Percentiles rank a stretch among this genome's conserved stretches.
These are phyloP conservation scores for Hirschioporus abietinus DNA, from an alignment of 768 basidiomycete genomes.

Conservation along the genomic window DNA sequence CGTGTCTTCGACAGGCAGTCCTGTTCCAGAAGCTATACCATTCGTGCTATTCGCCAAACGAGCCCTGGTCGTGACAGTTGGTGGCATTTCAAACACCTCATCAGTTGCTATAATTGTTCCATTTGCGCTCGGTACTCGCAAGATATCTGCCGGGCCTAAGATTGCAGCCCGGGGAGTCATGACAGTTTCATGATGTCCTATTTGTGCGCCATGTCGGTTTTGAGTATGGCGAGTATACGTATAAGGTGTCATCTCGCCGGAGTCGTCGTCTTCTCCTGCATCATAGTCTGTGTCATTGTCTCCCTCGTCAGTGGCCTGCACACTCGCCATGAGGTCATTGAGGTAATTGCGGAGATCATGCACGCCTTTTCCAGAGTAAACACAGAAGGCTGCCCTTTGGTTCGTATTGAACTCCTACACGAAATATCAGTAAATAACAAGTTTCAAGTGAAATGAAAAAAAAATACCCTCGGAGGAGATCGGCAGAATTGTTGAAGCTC, in stretches of 20 bases:
- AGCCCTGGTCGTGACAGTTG: not conserved
- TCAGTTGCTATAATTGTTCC: conserved; percentile 3
- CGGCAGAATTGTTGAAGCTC: conserved; percentile 90
- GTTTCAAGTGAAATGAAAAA: conserved; percentile 3
- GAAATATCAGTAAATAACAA: conserved; percentile 6
- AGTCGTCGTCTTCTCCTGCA: conserved; percentile 58
- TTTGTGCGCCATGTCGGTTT: not conserved
- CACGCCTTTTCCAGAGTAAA: conserved; percentile 92
- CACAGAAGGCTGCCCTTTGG: conserved; percentile 89
- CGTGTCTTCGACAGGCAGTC: not conserved
- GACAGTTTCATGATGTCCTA: not conserved
- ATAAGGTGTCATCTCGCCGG: conserved; percentile 34
- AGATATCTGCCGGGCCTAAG: not conserved
- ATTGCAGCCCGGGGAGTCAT: not conserved
- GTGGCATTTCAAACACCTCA: conserved; percentile 13
- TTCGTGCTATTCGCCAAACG: not conserved
- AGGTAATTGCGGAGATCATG: conserved; percentile 75
- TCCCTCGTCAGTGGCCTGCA: conserved; percentile 59
- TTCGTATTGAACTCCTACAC: conserved; percentile 83
- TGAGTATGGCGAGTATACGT: not conserved
- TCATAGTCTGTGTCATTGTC: conserved; percentile 31
- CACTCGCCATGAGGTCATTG: conserved; percentile 67
- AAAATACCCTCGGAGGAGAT: conserved; percentile 72
- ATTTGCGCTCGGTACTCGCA: not conserved
- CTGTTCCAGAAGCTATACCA: not conserved